Percentiles rank a stretch among this genome's conserved stretches.
phyloP scores from a whole-genome alignment of 257 asterid genomes.

The Primulina huaijiensis region DNA sequence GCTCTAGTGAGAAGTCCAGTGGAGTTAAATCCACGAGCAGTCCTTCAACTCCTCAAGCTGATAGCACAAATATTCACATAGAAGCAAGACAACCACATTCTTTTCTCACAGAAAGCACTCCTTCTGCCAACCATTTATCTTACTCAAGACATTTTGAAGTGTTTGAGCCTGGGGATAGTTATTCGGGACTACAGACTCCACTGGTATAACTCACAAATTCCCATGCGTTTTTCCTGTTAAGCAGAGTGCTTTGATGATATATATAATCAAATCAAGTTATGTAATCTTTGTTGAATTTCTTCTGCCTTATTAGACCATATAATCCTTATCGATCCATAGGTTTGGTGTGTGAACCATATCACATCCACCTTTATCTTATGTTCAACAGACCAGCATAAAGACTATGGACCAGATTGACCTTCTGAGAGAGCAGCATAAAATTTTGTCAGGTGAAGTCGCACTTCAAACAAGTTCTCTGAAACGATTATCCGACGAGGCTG shows the following conservation, averaged over 20 bases:
- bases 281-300: constrained; percentile 1
- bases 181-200: constrained; percentile 60
- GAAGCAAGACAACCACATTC: constrained; percentile 72
- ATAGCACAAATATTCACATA: constrained; percentile 48
- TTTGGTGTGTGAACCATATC: constrained; percentile 3
- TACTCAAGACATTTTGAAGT: constrained; percentile 57
- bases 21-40: constrained; percentile 79
- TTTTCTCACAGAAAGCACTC: constrained; percentile 59
- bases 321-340: constrained; percentile 20
- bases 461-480: constrained; percentile 77
- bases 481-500: constrained; percentile 76
- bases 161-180: constrained; percentile 52
- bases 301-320: constrained; percentile 9
- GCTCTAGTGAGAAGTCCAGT: constrained; percentile 91
- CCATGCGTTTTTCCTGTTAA: constrained; percentile 20
- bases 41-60: constrained; percentile 92
- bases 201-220: constrained; percentile 51
- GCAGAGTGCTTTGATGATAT: constrained; percentile 16
- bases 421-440: constrained; percentile 86
- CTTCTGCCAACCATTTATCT: constrained; percentile 54
- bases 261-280: constrained; percentile 15
- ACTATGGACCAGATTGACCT: constrained; percentile 85
- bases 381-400: constrained; percentile 58
- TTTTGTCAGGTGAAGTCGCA: constrained; percentile 88
- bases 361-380: constrained; percentile 25